These are phyloP conservation scores for Leccinum discolor DNA, from an alignment of 1,284 basidiomycete species.

Conservation along the genomic window DNA sequence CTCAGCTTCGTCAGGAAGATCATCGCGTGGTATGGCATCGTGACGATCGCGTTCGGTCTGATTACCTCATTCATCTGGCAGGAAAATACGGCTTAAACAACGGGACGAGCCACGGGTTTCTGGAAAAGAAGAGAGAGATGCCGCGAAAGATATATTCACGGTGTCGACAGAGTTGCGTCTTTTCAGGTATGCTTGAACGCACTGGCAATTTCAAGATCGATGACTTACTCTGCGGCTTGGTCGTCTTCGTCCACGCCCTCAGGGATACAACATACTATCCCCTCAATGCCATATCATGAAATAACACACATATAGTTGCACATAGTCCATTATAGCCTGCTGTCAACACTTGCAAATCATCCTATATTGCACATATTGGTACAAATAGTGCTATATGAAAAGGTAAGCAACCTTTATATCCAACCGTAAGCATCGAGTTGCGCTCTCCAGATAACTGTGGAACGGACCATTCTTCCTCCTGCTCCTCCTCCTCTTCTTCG, in stretches of 20 bases:
- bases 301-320: too few relatives aligned
- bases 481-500: conserved; percentile 61
- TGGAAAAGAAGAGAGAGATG: too few relatives aligned
- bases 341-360: too few relatives aligned
- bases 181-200: too few relatives aligned
- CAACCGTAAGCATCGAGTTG: conserved; percentile 92
- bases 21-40: conserved; percentile 37
- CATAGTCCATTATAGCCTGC: too few relatives aligned
- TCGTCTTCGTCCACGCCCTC: too few relatives aligned
- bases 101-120: not conserved
- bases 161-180: not conserved
- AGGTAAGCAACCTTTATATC: conserved; percentile 63
- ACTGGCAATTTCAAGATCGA: too few relatives aligned
- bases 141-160: not conserved
- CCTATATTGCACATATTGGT: too few relatives aligned
- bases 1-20: conserved; percentile 20
- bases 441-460: conserved; percentile 56
- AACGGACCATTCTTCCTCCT: conserved; percentile 43
- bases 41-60: conserved; percentile 39
- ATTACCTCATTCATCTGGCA: conserved; percentile 39
- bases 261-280: too few relatives aligned
- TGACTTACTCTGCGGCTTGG: too few relatives aligned
- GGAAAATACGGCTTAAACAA: conserved; percentile 23
- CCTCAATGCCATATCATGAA: too few relatives aligned
- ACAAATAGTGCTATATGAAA: too few relatives aligned